Base-by-base conservation (phyloP, 1,284 basidiomycete species). In the Ceratobasidium sp. region DNA sequence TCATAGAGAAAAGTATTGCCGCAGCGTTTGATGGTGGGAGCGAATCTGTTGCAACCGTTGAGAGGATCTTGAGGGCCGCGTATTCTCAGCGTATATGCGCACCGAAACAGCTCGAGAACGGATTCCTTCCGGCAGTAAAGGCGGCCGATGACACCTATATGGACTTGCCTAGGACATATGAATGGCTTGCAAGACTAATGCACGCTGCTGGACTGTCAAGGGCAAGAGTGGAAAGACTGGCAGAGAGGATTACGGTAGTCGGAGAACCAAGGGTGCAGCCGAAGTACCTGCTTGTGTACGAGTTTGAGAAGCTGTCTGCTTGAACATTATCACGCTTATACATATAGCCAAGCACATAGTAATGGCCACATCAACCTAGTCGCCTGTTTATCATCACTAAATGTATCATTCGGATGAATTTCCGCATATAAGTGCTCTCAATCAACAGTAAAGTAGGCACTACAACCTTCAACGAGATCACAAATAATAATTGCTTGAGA, bases 141-240 rank as follows among this genome's bases (percentile, higher is more conserved):
- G 84, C 91, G 78, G 86, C 98, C 79, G 94, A 95, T 81, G 96
- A 98, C 82, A 89, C 95, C 75, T 89, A 91, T n/a, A 92, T 96
- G 81, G 96, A 98, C 83, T 93, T 93, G 77, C 96, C 96, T 2
- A 92, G 92, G 82, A 96, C 95, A 0, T 92, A 93, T 85, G 85
- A 88, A 77, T 89, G 92, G 67, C 91, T 96, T 82, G 94, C 91
- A 11, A 86, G 87, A 75, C 89, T 95, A 85, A 83, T 96, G 77
- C 91, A 90, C 82, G 90, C 89, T 60, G 86, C 31, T 87, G 87
- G 35, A 84, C 94, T 11, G 77, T 79, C 35, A 74, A 84, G 51
- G 85, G 86, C 78, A 84, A 84, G 79, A 20, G 89, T 93, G 79
- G 89, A 90, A 78, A 89, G 89, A 67, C 86, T 86, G 17, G 79